Evolutionary conservation across 768 basidiomycete species (phyloP).

Genomic region (Leccinellum luteum): DNA sequence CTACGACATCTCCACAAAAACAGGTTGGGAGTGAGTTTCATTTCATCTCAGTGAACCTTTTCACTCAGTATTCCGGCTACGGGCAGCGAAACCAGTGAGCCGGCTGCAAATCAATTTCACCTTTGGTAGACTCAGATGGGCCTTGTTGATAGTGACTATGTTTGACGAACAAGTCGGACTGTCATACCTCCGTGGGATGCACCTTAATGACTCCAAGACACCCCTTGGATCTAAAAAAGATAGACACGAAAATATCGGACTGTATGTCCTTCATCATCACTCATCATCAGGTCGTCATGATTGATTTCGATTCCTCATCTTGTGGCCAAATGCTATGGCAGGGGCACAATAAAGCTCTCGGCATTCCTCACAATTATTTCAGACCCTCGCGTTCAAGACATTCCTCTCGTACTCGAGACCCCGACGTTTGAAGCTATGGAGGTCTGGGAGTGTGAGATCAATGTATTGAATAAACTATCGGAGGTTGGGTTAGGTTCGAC

Average conservation of each 20-base stretch:
- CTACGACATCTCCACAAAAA: constrained; percentile 73
- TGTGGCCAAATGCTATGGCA: constrained; percentile 24
- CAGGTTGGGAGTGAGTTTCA: constrained; percentile 62
- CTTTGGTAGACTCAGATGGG: neutral
- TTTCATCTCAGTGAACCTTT: neutral
- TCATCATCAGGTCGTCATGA: neutral
- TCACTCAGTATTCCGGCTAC: neutral
- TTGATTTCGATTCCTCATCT: neutral
- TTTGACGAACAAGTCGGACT: constrained; percentile 73
- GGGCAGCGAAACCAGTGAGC: constrained; percentile 27
- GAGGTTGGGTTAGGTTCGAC: constrained; percentile 3
- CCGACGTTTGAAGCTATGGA: constrained; percentile 64
- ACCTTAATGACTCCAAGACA: constrained; percentile 81
- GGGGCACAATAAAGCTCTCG: constrained; percentile 63
- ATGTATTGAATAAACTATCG: constrained; percentile 50
- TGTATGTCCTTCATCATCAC: constrained; percentile 50
- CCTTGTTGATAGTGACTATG: constrained; percentile 44
- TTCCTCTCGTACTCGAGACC: constrained; percentile 84
- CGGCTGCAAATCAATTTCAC: neutral
- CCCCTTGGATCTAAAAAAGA: constrained; percentile 65
- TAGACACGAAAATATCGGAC: constrained; percentile 81
- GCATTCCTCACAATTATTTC: constrained; percentile 66
- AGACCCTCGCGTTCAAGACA: constrained; percentile 62
- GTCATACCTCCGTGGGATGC: constrained; percentile 76
- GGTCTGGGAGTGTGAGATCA: constrained; percentile 75